Conservation (phyloP, 768 basidiomycete genomes). For the Pulveroboletus sp. region DNA sequence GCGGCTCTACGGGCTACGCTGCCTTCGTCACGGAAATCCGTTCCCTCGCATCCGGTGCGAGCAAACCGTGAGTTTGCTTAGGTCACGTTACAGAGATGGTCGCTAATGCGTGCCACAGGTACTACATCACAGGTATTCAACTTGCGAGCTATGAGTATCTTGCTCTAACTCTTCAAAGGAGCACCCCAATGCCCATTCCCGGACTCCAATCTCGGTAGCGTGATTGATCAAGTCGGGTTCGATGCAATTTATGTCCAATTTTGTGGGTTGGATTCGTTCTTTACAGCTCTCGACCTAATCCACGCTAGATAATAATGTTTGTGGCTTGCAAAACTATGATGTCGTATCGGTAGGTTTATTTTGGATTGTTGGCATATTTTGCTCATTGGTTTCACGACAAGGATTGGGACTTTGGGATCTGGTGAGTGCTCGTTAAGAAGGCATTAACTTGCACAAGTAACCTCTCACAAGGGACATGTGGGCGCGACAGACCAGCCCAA, state of each 20-base stretch:
- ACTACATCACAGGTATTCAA: conserved; percentile 52
- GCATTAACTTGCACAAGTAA: conserved; percentile 1
- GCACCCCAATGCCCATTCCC: conserved; percentile 61
- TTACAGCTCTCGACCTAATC: neutral
- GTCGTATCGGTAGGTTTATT: conserved; percentile 45
- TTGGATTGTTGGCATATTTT: neutral
- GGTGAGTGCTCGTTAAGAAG: conserved; percentile 14
- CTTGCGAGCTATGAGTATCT: neutral
- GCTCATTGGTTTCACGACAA: conserved; percentile 18
- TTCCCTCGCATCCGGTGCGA: conserved; percentile 21
- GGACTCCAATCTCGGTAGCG: conserved; percentile 56
- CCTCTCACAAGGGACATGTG: conserved; percentile 41
- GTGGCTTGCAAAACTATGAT: conserved; percentile 49
- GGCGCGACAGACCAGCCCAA: conserved; percentile 40
- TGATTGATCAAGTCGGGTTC: conserved; percentile 59
- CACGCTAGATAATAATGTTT: conserved; percentile 40
- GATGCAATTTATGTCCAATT: conserved; percentile 78
- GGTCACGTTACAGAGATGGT: neutral
- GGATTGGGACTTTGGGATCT: conserved; percentile 46
- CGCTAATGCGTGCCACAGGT: conserved; percentile 35
- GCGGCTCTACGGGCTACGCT: conserved; percentile 45
- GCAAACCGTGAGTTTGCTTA: conserved; percentile 17
- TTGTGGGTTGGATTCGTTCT: conserved; percentile 26
- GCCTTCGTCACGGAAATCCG: conserved; percentile 39
- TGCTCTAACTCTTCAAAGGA: conserved; percentile 8